A percentile compares a stretch with the other conserved stretches of the same genome.
Evolutionary conservation across 768 basidiomycete genomes (phyloP).

Genomic region (Phlegmacium glaucopus): DNA sequence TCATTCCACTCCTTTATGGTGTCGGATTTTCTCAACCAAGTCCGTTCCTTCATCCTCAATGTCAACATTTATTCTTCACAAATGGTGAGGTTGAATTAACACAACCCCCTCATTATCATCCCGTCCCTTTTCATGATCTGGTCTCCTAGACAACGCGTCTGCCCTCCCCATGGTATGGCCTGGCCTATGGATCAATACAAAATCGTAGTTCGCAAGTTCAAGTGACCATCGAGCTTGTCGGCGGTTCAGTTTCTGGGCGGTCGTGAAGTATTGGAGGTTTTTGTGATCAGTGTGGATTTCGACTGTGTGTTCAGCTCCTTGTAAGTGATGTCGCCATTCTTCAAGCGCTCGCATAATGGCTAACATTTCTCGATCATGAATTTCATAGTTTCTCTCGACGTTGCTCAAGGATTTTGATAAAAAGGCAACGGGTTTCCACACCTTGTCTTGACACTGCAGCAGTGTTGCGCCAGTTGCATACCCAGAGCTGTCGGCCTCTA

Average conservation of each 20-base stretch:
- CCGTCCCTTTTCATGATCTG: constrained; percentile 16
- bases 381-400: background rate
- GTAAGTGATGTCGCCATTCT: constrained; percentile 19
- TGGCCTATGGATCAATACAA: constrained; percentile 26
- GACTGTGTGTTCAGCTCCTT: constrained; percentile 7
- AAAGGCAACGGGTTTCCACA: no score
- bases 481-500: no score
- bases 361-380: constrained; percentile 45
- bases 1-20: no score
- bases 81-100: no score
- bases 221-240: constrained; percentile 41
- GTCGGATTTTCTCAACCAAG: no score
- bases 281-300: constrained; percentile 34
- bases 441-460: no score
- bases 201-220: constrained; percentile 32
- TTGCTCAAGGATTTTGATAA: constrained; percentile 16
- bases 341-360: constrained; percentile 31
- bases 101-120: no score
- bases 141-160: constrained; percentile 21
- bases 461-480: no score
- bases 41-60: no score
- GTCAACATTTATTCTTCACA: no score
- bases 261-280: constrained; percentile 41
- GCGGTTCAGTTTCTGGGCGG: constrained; percentile 32
- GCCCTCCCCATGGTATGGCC: constrained; percentile 19